Base-by-base conservation (phyloP, 2,329 filamentous ascomycete species). In the Metarhizium album region DNA sequence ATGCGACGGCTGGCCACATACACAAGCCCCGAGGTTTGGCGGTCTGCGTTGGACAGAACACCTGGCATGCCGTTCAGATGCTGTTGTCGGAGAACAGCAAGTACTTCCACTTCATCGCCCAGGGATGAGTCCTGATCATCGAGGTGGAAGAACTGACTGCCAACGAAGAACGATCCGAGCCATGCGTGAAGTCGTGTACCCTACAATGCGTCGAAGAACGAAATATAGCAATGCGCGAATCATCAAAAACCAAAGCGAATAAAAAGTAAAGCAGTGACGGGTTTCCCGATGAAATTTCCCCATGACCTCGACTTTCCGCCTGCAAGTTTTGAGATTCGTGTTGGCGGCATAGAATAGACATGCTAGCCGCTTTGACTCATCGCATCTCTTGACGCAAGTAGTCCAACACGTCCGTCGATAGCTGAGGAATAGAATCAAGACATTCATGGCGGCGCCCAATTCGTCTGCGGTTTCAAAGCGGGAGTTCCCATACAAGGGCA, bases 1-100 rank as follows among this genome's bases (percentile, higher is more conserved):
- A 24, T 5, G 40, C 20, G 3, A 43, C 20, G 18, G 42, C 46
- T n/a, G 40, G 43, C 45, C 22, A 20, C 37, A 40, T 38, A 29
- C 45, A 45, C 48, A n/a, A 8, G 20, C 16, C n/a, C 51, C 20
- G 38, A 38, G 22, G 16, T 47, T 47, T 52, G 55, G 52, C 51
- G 54, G 53, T 56, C 55, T 48, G 50, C 47, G 51, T 27, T 29
- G 51, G 45, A 40, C 57, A 59, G 56, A 63, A 62, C 59, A 69
- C 66, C 67, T 64, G 67, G 59, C 64, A 59, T 68, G 67, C 67
- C 67, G 64, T 70, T 66, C 66, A 68, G 64, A 63, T 58, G 52
- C 50, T 48, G 51, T 52, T 53, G 22, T 57, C 43, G 24, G 58
- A 55, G 53, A 57, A 18, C 45, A 49, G 27, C 48, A 53, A 52